Percentiles rank a stretch among this genome's conserved stretches.
Conservation (phyloP, 345 rosid genomes). For the Eutrema heterophyllum region DNA sequence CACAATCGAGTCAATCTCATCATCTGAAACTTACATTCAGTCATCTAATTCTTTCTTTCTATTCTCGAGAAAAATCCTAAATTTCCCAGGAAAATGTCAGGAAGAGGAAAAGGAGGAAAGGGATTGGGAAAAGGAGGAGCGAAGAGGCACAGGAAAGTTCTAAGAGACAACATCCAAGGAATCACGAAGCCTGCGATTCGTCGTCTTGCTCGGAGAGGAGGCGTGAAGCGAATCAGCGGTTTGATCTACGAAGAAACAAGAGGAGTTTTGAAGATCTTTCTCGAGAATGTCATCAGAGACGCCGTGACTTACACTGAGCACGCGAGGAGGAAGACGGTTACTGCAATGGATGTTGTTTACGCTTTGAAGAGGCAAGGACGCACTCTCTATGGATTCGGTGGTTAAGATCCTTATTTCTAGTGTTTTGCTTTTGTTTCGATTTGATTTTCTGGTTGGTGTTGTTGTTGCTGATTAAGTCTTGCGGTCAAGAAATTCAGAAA, state of each 20-base stretch:
- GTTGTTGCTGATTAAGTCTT: background rate
- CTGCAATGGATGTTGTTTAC: conserved; percentile 45
- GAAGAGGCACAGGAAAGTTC: conserved; percentile 37
- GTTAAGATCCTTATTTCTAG: background rate
- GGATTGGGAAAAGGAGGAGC: conserved; percentile 48
- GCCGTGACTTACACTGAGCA: conserved; percentile 44
- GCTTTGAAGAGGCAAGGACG: conserved; percentile 40
- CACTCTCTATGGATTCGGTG: conserved; percentile 39
- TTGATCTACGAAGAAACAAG: conserved; percentile 41
- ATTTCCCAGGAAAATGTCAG: conserved; percentile 23
- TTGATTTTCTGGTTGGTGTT: background rate
- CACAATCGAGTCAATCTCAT: background rate
- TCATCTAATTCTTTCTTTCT: background rate
- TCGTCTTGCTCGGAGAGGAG: conserved; percentile 38
- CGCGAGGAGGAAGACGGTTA: conserved; percentile 39
- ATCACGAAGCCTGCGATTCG: conserved; percentile 42
- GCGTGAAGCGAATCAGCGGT: conserved; percentile 38
- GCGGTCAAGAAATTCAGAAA: conserved; percentile 8
- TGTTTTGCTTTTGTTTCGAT: too few species aligned
- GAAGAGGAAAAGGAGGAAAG: conserved; percentile 44
- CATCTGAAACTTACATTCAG: background rate
- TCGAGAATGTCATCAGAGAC: conserved; percentile 40
- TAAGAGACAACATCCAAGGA: conserved; percentile 38
- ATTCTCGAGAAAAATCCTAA: background rate
- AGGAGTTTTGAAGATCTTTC: conserved; percentile 38